Evolutionary conservation across 331 rosid species (phyloP), one percentile per base, ranked within the genome.

Genomic region (Dryas integrifolia): DNA sequence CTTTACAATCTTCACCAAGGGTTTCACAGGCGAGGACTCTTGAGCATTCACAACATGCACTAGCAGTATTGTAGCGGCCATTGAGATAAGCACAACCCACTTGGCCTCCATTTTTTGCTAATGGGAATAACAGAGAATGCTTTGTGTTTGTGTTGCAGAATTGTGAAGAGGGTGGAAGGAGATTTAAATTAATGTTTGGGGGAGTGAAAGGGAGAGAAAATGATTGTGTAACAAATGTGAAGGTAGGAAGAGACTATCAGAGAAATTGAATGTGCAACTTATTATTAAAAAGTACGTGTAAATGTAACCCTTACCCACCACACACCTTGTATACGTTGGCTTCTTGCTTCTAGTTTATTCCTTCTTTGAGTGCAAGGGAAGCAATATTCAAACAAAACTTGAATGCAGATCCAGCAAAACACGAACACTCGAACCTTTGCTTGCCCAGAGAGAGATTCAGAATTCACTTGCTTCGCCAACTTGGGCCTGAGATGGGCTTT

Each of bases 1-100:
- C 86, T 81, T 92, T 57, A 88, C 97, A 3, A 5, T 83, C 89
- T 92, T 92, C 86, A 90, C 93, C 90, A 90, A 50, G 46, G 97
- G 92, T 82, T 90, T 86, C 68, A 86, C 96, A 15, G 83, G 11
- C 16, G 90, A 64, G 15, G 83, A 86, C 8, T 83, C 82, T 49
- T 69, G 75, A 46, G 51, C 85, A 51, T 58, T 4, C 13, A 26
- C 81, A 13, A 77, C 55, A n/a, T 56, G 7, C 44, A 53, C 40
- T 35, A 65, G 52, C 18, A 72, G 50, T 10, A 75, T 50, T 44
- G 83, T 47, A 24, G 80, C 79, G 43, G 57, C 26, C 26, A 80
- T 38, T 21, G 76, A n/a, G 78, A 93, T 62, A 11, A 86, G 51
- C 51, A 77, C 46, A 60, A 71, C 14, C 85, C 86, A 85, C 70